Conservation (phyloP, 2,329 filamentous ascomycete species). For the Xylaria sp. region DNA sequence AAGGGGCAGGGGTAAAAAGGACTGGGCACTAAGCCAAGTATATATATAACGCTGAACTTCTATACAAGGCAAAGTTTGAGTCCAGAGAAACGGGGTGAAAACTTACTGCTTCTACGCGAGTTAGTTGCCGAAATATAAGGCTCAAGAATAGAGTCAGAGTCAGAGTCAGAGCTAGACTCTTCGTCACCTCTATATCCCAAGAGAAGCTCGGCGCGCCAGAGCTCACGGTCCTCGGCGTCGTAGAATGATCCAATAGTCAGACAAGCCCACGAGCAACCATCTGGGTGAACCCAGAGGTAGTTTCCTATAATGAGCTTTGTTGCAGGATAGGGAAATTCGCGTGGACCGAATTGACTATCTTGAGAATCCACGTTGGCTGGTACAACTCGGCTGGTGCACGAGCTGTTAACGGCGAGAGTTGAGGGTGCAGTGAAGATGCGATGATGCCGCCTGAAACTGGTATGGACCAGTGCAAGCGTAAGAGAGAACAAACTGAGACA, state of each 20-base stretch:
- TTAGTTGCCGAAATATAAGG: constrained; percentile 2
- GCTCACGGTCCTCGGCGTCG: constrained; percentile 52
- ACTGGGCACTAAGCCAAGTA: background rate
- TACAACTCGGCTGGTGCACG: constrained; percentile 31
- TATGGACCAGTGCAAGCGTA: background rate
- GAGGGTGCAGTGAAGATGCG: background rate
- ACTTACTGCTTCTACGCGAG: constrained; percentile 17
- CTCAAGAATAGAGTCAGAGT: constrained; percentile 25
- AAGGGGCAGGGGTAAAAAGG: background rate
- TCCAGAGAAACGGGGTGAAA: background rate
- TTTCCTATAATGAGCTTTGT: constrained; percentile 59
- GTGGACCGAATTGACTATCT: constrained; percentile 5
- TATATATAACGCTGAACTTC: background rate
- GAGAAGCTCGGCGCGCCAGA: constrained; percentile 61
- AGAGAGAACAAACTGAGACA: background rate
- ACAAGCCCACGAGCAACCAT: constrained; percentile 56
- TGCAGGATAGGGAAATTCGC: constrained; percentile 56
- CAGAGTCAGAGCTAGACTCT: constrained; percentile 13
- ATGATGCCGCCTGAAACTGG: background rate
- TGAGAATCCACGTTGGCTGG: constrained; percentile 45
- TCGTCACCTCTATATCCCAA: constrained; percentile 42
- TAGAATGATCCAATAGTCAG: constrained; percentile 60
- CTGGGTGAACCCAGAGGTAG: constrained; percentile 50
- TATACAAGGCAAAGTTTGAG: background rate
- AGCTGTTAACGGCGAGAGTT: constrained; percentile 7